Evolutionary conservation across 1,284 basidiomycete species (phyloP).

Genomic region (Moesziomyces sp.): DNA sequence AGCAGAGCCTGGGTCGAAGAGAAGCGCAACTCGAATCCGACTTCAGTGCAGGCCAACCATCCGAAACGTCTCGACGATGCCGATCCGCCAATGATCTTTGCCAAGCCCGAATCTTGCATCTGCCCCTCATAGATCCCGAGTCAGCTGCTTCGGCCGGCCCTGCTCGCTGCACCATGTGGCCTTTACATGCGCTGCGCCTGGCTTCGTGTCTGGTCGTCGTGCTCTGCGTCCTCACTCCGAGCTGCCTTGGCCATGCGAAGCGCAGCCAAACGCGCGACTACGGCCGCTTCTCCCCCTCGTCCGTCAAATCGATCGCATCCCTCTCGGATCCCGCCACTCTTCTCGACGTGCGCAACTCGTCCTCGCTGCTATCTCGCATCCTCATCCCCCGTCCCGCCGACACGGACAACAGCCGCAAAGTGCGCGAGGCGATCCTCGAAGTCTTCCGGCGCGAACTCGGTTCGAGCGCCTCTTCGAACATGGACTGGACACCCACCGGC

Average conservation of each 20-base stretch:
- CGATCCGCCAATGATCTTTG: neutral
- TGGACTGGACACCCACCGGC: constrained; percentile 8
- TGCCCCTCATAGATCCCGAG: neutral
- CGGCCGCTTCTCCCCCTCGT: constrained; percentile 6
- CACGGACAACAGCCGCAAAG: constrained; percentile 53
- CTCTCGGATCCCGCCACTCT: constrained; percentile 41
- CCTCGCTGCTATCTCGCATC: constrained; percentile 60
- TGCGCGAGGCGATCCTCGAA: constrained; percentile 46
- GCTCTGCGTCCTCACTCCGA: neutral
- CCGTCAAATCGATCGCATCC: constrained; percentile 13
- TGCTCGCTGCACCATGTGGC: neutral
- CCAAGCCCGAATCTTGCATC: neutral
- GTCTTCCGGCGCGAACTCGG: constrained; percentile 43
- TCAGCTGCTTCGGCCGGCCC: no score
- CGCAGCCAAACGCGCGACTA: constrained; percentile 29
- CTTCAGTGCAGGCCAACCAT: no score
- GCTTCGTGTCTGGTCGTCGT: neutral
- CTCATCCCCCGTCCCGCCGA: constrained; percentile 64
- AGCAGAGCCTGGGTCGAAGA: no score
- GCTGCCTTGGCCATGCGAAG: constrained; percentile 24
- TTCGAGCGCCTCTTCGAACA: constrained; percentile 5
- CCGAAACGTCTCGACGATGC: neutral
- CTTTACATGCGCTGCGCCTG: neutral
- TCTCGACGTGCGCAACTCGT: constrained; percentile 37
- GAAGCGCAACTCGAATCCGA: neutral